Evolutionary conservation across 2,329 filamentous ascomycete genomes (phyloP).

Genomic region (Apiospora marii): DNA sequence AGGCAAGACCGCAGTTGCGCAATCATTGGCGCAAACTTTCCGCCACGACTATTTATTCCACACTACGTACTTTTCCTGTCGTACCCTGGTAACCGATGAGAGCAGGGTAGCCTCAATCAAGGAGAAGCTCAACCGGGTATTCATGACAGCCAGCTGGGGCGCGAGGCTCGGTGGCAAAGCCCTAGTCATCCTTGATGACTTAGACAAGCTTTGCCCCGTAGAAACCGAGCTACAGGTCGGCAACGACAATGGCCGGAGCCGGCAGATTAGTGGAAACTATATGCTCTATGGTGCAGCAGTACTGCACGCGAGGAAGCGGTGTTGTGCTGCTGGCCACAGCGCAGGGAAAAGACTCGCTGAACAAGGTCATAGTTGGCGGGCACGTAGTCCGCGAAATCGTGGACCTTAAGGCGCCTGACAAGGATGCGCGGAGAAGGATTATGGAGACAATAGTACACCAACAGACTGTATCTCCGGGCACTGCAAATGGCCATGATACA

Average conservation of each 20-base stretch:
- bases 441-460: conserved; percentile 79
- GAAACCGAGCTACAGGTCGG: conserved; percentile 95
- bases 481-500: conserved; percentile 45
- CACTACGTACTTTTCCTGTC: conserved; percentile 85
- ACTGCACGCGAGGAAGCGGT: conserved; percentile 79
- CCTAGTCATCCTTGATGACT: conserved; percentile 87
- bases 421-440: conserved; percentile 84
- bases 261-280: conserved; percentile 93
- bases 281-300: conserved; percentile 82
- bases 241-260: conserved; percentile 90
- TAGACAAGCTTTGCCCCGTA: conserved; percentile 90
- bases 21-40: conserved; percentile 77
- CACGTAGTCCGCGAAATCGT: conserved; percentile 94
- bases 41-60: conserved; percentile 79
- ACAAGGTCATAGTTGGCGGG: conserved; percentile 88
- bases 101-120: conserved; percentile 89
- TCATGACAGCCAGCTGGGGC: conserved; percentile 91
- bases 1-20: conserved; percentile 85
- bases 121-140: conserved; percentile 82
- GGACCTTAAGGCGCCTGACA: conserved; percentile 88
- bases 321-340: conserved; percentile 91
- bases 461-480: conserved; percentile 52
- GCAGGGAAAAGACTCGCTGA: conserved; percentile 90
- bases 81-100: conserved; percentile 89
- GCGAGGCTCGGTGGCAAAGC: conserved; percentile 84